phyloP scores from a whole-genome alignment of 2,329 filamentous ascomycete genomes.

The Aspergillus amoenus region DNA sequence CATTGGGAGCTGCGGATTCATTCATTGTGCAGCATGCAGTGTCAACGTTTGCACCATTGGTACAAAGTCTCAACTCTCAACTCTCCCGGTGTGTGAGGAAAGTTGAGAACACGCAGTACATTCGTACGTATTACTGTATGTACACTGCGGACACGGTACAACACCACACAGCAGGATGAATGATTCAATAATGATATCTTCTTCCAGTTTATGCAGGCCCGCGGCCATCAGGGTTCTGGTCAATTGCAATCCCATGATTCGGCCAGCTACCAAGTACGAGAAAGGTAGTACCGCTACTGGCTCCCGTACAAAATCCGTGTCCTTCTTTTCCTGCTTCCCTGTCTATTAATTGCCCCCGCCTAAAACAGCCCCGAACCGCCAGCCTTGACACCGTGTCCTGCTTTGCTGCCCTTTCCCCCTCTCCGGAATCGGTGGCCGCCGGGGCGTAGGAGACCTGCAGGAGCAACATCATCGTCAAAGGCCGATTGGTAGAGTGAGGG shows the following conservation, averaged over 20 bases:
- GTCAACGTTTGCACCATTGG: background rate
- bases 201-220: background rate
- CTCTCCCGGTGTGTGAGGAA: background rate
- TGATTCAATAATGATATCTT: slow-evolving; percentile 2
- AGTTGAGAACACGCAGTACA: background rate
- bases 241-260: slow-evolving; percentile 1
- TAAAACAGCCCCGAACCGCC: slow-evolving; percentile 10
- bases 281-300: background rate
- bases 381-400: slow-evolving; percentile 13
- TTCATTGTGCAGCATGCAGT: slow-evolving; percentile 4
- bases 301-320: slow-evolving; percentile 2
- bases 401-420: slow-evolving; percentile 26
- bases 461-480: slow-evolving; percentile 30
- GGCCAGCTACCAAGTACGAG: slow-evolving; percentile 2
- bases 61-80: background rate
- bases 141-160: background rate
- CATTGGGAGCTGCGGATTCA: background rate
- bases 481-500: slow-evolving; percentile 30
- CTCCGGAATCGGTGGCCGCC: slow-evolving; percentile 24
- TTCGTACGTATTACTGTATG: background rate
- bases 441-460: slow-evolving; percentile 22
- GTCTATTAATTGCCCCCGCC: background rate
- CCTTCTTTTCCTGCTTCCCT: background rate
- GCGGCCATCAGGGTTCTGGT: slow-evolving; percentile 1
- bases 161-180: background rate